These are phyloP conservation scores for Catharanthus roseus DNA, from an alignment of 257 asterid species.

Conservation along the genomic window DNA sequence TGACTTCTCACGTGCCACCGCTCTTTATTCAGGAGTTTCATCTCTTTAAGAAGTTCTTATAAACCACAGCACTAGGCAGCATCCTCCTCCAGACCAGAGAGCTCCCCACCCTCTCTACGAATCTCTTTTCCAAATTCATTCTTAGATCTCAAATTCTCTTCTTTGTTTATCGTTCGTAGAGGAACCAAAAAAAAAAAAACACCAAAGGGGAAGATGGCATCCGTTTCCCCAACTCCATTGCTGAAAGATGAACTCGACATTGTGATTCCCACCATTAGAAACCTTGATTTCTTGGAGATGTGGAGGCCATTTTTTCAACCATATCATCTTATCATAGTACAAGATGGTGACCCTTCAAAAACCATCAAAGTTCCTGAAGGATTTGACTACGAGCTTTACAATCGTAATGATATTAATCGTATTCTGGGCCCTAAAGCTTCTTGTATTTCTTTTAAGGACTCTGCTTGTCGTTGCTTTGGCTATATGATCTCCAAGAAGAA, in stretches of 20 bases:
- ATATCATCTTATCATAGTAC: constrained; percentile 66
- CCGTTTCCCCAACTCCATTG: constrained; percentile 36
- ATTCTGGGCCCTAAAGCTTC: constrained; percentile 64
- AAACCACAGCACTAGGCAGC: not conserved
- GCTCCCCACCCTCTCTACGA: not conserved
- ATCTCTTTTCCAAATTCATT: not conserved
- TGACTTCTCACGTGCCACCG: constrained; percentile 12
- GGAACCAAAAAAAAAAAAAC: not conserved
- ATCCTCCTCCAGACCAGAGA: not conserved
- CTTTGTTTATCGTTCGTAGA: not conserved
- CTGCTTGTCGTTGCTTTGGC: constrained; percentile 81
- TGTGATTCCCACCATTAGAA: constrained; percentile 67
- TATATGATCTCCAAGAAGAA: constrained; percentile 73
- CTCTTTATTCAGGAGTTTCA: constrained; percentile 14
- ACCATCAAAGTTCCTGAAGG: constrained; percentile 61
- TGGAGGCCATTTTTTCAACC: constrained; percentile 73
- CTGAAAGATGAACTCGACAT: constrained; percentile 65
- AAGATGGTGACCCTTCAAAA: constrained; percentile 70
- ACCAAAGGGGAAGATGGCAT: constrained; percentile 28
- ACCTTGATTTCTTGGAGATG: constrained; percentile 69
- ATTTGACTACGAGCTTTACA: constrained; percentile 61
- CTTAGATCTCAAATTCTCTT: not conserved
- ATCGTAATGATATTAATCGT: constrained; percentile 58
- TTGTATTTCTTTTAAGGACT: constrained; percentile 79
- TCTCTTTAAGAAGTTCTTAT: not conserved